These are phyloP conservation scores for Rhododendron vialii DNA, from an alignment of 148 eudicot species.

Conservation along the genomic window DNA sequence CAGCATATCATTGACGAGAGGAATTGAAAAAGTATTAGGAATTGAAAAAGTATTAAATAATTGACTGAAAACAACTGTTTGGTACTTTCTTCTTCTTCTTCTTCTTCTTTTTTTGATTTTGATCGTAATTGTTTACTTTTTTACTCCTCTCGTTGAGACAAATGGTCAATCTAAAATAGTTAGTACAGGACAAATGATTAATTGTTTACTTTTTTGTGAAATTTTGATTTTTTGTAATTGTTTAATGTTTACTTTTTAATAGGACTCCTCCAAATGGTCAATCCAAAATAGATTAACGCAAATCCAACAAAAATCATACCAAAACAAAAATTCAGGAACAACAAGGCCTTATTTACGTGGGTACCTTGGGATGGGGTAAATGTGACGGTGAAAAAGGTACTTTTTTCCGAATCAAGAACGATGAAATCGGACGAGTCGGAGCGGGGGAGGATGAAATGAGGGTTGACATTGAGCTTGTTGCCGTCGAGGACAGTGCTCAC, in stretches of 20 bases:
- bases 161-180: background rate
- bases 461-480: slow-evolving; percentile 42
- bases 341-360: background rate
- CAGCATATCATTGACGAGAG: background rate
- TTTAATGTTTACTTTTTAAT: background rate
- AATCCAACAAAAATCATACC: background rate
- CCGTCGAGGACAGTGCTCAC: slow-evolving; percentile 65
- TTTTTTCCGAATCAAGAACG: slow-evolving; percentile 50
- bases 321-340: too few species aligned
- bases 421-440: slow-evolving; percentile 37
- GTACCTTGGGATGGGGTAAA: slow-evolving; percentile 41
- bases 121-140: too few species aligned
- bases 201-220: too few species aligned
- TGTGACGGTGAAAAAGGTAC: slow-evolving; percentile 47
- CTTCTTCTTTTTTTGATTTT: too few species aligned
- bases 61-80: background rate
- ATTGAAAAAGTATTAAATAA: too few species aligned
- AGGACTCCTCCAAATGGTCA: background rate
- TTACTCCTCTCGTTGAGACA: too few species aligned
- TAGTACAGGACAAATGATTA: background rate
- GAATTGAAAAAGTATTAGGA: background rate
- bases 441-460: slow-evolving; percentile 32
- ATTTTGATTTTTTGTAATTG: too few species aligned
- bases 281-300: background rate
- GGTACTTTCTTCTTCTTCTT: too few species aligned